Conservation (phyloP, 805 yeast species). For the Lachancea thermotolerans region DNA sequence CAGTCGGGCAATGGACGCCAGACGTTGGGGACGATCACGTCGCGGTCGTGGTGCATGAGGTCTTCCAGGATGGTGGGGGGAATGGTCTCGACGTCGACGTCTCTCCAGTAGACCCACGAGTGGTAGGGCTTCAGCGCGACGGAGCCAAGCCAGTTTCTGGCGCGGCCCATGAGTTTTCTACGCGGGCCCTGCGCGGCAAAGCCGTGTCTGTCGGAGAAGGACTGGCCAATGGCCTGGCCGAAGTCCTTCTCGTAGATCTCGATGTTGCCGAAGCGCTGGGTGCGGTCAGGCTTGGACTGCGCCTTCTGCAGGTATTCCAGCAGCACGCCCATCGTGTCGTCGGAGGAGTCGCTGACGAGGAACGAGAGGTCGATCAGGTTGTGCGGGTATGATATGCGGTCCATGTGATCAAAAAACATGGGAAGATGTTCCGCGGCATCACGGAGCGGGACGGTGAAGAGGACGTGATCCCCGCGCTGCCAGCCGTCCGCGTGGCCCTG, state of each 20-base stretch:
- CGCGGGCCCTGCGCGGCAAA: conserved; percentile 95
- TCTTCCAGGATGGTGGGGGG: conserved; percentile 84
- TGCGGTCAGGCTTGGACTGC: conserved; percentile 57
- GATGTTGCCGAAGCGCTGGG: conserved; percentile 71
- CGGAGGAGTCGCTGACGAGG: conserved; percentile 83
- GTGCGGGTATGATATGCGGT: conserved; percentile 79
- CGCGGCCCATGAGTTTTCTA: conserved; percentile 90
- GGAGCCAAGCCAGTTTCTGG: conserved; percentile 87
- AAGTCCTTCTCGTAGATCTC: conserved; percentile 89
- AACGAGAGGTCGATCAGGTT: conserved; percentile 76
- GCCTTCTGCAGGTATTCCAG: conserved; percentile 48
- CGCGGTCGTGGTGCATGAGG: conserved; percentile 83
- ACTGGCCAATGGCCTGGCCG: conserved; percentile 90
- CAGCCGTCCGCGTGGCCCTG: conserved; percentile 68
- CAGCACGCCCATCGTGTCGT: conserved; percentile 72
- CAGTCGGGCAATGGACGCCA: conserved; percentile 89
- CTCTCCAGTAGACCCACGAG: conserved; percentile 96
- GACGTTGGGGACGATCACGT: conserved; percentile 90
- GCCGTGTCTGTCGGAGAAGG: conserved; percentile 89
- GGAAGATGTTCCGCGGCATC: conserved; percentile 89
- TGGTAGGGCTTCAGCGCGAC: conserved; percentile 88
- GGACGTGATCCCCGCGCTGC: conserved; percentile 69
- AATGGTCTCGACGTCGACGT: conserved; percentile 91
- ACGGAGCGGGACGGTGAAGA: conserved; percentile 84
- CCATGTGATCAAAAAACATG: conserved; percentile 80